Percentiles rank a stretch among this genome's conserved stretches.
Evolutionary conservation across 352 stramenopile species (phyloP).

Genomic region (Phytopythium montanum): DNA sequence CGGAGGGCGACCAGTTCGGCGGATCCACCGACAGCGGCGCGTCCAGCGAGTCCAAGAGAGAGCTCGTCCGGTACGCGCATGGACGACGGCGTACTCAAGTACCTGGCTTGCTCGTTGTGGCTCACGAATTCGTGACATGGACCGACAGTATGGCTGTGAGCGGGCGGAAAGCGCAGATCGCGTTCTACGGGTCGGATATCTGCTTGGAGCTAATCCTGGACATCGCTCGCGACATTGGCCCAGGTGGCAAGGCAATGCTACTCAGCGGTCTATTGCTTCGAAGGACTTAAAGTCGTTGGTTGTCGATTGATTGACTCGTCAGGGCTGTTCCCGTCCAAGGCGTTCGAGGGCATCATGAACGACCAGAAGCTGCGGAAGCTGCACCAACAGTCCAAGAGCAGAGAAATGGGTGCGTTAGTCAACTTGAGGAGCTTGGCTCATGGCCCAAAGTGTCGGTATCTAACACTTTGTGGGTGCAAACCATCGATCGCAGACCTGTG

Average conservation of each 20-base stretch:
- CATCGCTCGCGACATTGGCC: constrained; percentile 51
- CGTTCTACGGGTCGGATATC: constrained; percentile 70
- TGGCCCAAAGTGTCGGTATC: neutral
- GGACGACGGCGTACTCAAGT: neutral
- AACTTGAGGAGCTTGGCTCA: neutral
- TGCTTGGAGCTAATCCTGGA: constrained; percentile 75
- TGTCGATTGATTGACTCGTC: neutral
- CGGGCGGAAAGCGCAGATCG: constrained; percentile 69
- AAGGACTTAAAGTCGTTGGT: neutral
- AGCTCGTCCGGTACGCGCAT: constrained; percentile 50
- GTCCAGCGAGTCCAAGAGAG: constrained; percentile 59
- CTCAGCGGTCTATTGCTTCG: no score
- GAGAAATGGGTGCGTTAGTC: constrained; percentile 53
- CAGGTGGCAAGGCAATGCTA: constrained; percentile 20
- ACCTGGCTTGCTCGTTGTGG: no score
- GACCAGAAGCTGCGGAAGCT: constrained; percentile 76
- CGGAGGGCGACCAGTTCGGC: constrained; percentile 49
- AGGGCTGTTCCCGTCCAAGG: constrained; percentile 66
- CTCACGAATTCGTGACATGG: neutral
- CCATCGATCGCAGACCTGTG: constrained; percentile 42
- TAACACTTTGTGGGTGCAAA: neutral
- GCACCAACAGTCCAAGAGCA: constrained; percentile 67
- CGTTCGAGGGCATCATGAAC: constrained; percentile 82
- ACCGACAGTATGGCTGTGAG: constrained; percentile 52
- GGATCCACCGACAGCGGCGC: constrained; percentile 18